phyloP scores from a whole-genome alignment of 129 eudicot genomes.

The Escallonia rubra region DNA sequence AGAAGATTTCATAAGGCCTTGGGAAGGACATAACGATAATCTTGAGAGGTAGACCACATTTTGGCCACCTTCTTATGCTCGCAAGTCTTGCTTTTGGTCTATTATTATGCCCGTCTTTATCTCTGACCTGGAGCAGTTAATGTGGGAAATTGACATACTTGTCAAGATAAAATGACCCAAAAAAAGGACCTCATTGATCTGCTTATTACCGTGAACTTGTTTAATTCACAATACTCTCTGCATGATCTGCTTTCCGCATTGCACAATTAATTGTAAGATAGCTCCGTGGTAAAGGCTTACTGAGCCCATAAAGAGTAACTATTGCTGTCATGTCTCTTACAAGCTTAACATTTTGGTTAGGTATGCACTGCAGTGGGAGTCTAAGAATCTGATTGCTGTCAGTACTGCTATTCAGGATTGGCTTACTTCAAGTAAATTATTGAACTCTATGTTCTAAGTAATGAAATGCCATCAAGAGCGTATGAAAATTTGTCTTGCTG shows the following conservation, averaged over 20 bases:
- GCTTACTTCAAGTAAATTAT: constrained; percentile 79
- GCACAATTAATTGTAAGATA: neutral
- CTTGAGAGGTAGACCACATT: constrained; percentile 60
- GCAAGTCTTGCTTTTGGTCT: neutral
- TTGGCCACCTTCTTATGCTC: constrained; percentile 4
- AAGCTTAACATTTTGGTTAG: constrained; percentile 28
- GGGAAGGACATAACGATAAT: constrained; percentile 80
- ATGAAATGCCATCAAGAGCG: constrained; percentile 6
- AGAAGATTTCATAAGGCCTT: constrained; percentile 72
- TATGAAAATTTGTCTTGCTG: constrained; percentile 15
- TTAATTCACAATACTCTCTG: too few species aligned
- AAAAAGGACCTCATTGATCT: too few species aligned
- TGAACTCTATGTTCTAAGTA: constrained; percentile 10
- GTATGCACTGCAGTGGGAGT: constrained; percentile 97
- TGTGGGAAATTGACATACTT: neutral
- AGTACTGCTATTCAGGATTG: constrained; percentile 99
- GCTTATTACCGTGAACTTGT: too few species aligned
- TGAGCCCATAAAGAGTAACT: neutral
- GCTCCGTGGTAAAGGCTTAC: neutral
- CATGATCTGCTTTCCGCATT: neutral
- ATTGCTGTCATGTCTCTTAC: constrained; percentile 14
- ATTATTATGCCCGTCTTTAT: neutral
- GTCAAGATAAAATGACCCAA: too few species aligned
- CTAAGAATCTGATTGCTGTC: constrained; percentile 86
- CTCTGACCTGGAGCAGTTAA: constrained; percentile 3